Percentiles rank a stretch among this genome's conserved stretches.
phyloP scores from a whole-genome alignment of 208 protist species.

The Balamuthia mandrillaris region DNA sequence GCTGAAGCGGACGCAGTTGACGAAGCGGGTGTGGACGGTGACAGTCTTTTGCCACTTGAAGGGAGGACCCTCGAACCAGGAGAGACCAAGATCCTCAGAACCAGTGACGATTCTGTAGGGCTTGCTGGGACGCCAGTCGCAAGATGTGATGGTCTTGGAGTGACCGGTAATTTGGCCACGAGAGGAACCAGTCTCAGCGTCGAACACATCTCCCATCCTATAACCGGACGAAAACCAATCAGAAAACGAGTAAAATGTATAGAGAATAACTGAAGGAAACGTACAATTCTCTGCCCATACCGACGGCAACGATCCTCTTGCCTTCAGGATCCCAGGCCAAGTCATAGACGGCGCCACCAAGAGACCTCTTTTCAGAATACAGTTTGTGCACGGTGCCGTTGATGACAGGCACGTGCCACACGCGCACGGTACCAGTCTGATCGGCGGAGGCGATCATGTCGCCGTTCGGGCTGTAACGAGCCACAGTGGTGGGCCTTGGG shows the following conservation, averaged over 20 bases:
- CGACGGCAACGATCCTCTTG: conserved; percentile 74
- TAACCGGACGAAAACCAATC: too few species aligned
- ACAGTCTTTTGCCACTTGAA: conserved; percentile 18
- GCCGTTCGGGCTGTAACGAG: conserved; percentile 63
- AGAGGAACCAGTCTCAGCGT: conserved; percentile 63
- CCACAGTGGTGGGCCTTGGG: conserved; percentile 54
- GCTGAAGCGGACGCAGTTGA: conserved; percentile 70
- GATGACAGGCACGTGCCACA: conserved; percentile 68
- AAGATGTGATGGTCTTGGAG: conserved; percentile 60
- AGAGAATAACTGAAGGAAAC: background rate
- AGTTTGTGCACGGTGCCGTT: conserved; percentile 54
- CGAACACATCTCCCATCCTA: conserved; percentile 9
- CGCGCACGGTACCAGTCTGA: conserved; percentile 67
- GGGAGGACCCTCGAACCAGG: conserved; percentile 33
- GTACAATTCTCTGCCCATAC: conserved; percentile 67
- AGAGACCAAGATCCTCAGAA: conserved; percentile 63
- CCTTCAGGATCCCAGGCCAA: conserved; percentile 71
- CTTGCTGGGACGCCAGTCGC: conserved; percentile 63
- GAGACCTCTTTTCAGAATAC: conserved; percentile 53
- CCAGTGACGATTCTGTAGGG: conserved; percentile 73
- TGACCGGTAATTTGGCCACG: conserved; percentile 72
- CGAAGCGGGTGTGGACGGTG: conserved; percentile 61
- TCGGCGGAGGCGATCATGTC: conserved; percentile 72
- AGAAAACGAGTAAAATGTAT: background rate
- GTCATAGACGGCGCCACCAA: conserved; percentile 63